A percentile compares a stretch with the other conserved stretches of the same genome.
phyloP scores from a whole-genome alignment of 495 filamentous ascomycete species.

The Podospora pseudoanserina region DNA sequence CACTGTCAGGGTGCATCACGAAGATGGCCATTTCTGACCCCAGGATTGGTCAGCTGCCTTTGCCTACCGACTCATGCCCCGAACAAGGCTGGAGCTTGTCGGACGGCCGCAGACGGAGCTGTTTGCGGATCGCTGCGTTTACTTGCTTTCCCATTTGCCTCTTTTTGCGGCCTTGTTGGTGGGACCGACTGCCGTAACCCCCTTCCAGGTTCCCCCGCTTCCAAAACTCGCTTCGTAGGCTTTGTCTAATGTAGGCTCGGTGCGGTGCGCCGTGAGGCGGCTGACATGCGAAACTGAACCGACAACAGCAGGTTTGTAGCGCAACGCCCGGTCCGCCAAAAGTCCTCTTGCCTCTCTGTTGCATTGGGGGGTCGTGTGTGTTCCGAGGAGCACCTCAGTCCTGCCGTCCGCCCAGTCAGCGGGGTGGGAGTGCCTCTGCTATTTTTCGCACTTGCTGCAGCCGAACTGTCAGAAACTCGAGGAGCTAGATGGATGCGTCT shows the following conservation, averaged over 20 bases:
- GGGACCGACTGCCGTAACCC: not conserved
- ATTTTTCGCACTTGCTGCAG: constrained; percentile 12
- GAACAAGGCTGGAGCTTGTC: constrained; percentile 9
- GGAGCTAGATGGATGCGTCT: not conserved
- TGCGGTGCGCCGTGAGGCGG: not conserved
- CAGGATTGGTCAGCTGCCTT: not conserved
- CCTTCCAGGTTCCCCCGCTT: not conserved
- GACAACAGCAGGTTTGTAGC: too few relatives aligned
- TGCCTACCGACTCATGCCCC: not conserved
- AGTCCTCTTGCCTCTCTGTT: not conserved
- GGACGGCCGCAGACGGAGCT: not conserved
- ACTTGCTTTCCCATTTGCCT: not conserved
- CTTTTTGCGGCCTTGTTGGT: not conserved
- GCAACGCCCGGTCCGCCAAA: not conserved
- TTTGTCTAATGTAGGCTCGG: not conserved
- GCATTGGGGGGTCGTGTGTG: not conserved
- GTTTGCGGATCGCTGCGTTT: constrained; percentile 10
- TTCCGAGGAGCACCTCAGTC: too few relatives aligned
- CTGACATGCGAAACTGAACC: not conserved
- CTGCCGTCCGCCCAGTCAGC: too few relatives aligned
- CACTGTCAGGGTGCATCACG: too few relatives aligned
- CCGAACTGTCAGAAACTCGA: not conserved
- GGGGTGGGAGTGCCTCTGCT: constrained; percentile 11
- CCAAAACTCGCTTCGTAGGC: not conserved
- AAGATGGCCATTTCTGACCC: not conserved